Evolutionary conservation across 805 yeast species (phyloP).

Genomic region (Metschnikowia corniflorae): DNA sequence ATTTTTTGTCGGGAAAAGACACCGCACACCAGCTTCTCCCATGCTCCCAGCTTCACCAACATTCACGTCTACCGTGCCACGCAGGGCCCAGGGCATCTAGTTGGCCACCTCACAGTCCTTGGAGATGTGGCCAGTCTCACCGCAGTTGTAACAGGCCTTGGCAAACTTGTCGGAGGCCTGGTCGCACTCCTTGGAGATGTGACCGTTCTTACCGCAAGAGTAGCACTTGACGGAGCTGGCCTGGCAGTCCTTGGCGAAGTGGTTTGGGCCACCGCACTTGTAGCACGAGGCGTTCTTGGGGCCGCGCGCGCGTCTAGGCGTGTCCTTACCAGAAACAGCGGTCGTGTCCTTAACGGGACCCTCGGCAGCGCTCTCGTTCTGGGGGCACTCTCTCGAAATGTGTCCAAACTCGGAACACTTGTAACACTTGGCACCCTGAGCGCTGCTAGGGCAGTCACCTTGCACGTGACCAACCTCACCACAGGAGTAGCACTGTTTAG

Average conservation of each 20-base stretch:
- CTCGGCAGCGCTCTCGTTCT: constrained; percentile 34
- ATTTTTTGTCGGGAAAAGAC: constrained; percentile 11
- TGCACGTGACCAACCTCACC: constrained; percentile 88
- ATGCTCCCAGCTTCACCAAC: constrained; percentile 14
- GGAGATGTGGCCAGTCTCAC: constrained; percentile 82
- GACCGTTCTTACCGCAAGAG: constrained; percentile 89
- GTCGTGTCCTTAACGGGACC: constrained; percentile 21
- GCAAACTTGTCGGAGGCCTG: constrained; percentile 42
- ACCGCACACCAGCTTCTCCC: constrained; percentile 13
- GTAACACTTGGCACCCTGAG: constrained; percentile 74
- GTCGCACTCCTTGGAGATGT: constrained; percentile 80
- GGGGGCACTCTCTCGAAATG: constrained; percentile 70
- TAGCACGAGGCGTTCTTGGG: constrained; percentile 59
- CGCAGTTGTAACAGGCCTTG: constrained; percentile 71
- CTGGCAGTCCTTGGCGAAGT: constrained; percentile 87
- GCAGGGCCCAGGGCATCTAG: constrained; percentile 4
- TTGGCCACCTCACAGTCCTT: constrained; percentile 53
- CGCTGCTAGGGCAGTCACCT: constrained; percentile 71
- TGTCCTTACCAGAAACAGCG: constrained; percentile 12
- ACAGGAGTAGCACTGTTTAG: constrained; percentile 91
- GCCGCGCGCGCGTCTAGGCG: constrained; percentile 3
- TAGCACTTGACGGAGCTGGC: constrained; percentile 74
- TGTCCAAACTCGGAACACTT: constrained; percentile 77
- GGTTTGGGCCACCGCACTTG: constrained; percentile 93
- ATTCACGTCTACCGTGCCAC: too few relatives aligned